Percentiles rank a stretch among this genome's conserved stretches.
phyloP scores from a whole-genome alignment of 1,139 yeast genomes.

The Yamadazyma pseudoaaseri region DNA sequence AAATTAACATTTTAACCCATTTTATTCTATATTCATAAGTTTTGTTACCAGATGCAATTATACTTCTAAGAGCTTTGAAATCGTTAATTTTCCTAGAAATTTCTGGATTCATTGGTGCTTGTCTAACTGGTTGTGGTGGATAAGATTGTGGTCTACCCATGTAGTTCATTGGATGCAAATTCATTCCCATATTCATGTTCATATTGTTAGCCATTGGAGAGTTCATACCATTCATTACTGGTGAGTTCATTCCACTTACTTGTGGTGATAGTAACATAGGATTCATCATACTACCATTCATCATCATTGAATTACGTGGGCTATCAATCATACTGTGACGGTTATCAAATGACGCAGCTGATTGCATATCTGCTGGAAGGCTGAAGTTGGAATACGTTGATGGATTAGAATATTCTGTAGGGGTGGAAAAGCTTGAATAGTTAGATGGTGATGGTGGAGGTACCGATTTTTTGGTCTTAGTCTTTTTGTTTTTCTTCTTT shows the following conservation, averaged over 20 bases:
- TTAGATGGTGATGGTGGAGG: slow-evolving; percentile 2
- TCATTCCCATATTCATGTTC: slow-evolving; percentile 7
- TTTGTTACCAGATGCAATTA: slow-evolving; percentile 46
- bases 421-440: slow-evolving; percentile 4
- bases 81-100: slow-evolving; percentile 35
- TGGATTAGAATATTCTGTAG: neutral
- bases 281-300: slow-evolving; percentile 5
- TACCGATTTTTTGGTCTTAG: slow-evolving; percentile 5
- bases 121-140: slow-evolving; percentile 1
- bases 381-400: slow-evolving; percentile 1
- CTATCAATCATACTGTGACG: slow-evolving; percentile 23
- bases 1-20: slow-evolving; percentile 47
- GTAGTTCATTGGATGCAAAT: slow-evolving; percentile 1
- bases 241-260: slow-evolving; percentile 1
- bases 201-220: slow-evolving; percentile 1
- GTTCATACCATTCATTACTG: slow-evolving; percentile 1
- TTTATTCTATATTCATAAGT: slow-evolving; percentile 40
- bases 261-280: slow-evolving; percentile 8
- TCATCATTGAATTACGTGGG: slow-evolving; percentile 21
- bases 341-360: slow-evolving; percentile 7
- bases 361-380: slow-evolving; percentile 2
- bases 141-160: neutral
- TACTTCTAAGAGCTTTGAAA: slow-evolving; percentile 32
- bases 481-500: slow-evolving; percentile 8
- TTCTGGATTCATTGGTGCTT: slow-evolving; percentile 17